Base-by-base conservation (phyloP, 2,329 filamentous ascomycete species). In the Arthrobotrys musiformis region DNA sequence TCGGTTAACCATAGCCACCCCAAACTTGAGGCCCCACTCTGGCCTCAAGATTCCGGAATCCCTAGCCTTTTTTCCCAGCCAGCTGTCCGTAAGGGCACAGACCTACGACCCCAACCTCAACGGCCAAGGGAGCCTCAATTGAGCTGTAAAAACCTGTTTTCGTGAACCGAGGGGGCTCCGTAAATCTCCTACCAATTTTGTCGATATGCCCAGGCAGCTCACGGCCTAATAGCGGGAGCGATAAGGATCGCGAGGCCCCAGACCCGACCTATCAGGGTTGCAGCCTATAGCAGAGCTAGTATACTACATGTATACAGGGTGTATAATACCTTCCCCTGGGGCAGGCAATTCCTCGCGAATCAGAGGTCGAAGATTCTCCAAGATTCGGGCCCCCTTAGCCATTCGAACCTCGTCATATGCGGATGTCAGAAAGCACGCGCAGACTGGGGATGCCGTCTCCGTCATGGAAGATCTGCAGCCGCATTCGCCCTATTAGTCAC, bases 131-230 rank as follows among this genome's bases (percentile, higher is more conserved):
- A 35, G 17, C 52, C 33, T 40, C 54, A 40, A 58, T 58, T 56
- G 50, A 58, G 11, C 9, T 56, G 50, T 28, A 75, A 75, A 76
- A 76, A 76, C 72, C 58, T 66, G 72, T 76, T 76, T 76, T 33
- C 28, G 11, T 22, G 13, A 40, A 26, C 11, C 40, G 35, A 56
- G 40, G 33, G 22, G 44, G 54, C 33, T 40, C 30, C 35, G 58
- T 48, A 19, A 72, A 72, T 72, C 68, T 72, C 58, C 68, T 72
- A 72, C 68, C 58, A 37, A 58, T 40, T 64, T 33, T 48, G 58
- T 63, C 46, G 24, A 63, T 35, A 64, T 30, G 37, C 58, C 68
- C 48, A 72, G 68, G 48, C 68, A 63, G n/a, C 26, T 19, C 17
- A 17, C 63, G 68, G 37, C 54, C 19, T 54, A 54, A 67, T 69